Percentiles rank a stretch among this genome's conserved stretches.
Evolutionary conservation across 495 filamentous ascomycete genomes (phyloP).

Genomic region (Penicillium paradoxum): DNA sequence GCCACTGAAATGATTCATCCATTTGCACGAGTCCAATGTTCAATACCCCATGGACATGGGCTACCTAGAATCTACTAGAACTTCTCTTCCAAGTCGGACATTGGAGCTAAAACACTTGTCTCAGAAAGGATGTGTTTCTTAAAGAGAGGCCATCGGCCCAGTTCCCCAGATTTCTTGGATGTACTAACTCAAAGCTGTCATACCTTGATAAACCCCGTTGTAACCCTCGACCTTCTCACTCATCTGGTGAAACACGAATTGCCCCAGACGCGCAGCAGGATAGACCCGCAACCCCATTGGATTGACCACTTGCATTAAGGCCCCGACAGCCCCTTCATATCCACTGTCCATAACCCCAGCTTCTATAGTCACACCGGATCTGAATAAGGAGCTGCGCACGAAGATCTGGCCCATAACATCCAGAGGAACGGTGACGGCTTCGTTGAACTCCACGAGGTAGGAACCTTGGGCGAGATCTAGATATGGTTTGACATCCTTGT

Average conservation of each 20-base stretch:
- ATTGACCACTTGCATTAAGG: slow-evolving; percentile 40
- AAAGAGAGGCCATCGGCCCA: no score
- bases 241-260: slow-evolving; percentile 39
- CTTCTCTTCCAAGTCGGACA: no score
- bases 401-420: slow-evolving; percentile 40
- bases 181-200: neutral
- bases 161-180: no score
- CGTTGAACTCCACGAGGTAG: slow-evolving; percentile 46
- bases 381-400: slow-evolving; percentile 34
- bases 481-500: neutral
- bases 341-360: slow-evolving; percentile 45
- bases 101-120: no score
- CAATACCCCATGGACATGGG: no score
- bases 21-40: no score
- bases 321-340: slow-evolving; percentile 44
- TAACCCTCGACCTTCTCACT: slow-evolving; percentile 35
- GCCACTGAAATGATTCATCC: no score
- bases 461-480: slow-evolving; percentile 28
- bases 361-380: slow-evolving; percentile 32
- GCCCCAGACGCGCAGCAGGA: slow-evolving; percentile 36
- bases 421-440: slow-evolving; percentile 35
- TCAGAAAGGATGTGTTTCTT: no score
- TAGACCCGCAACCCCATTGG: slow-evolving; percentile 29
- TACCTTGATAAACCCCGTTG: slow-evolving; percentile 36
- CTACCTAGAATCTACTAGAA: no score